Percentiles rank a stretch among this genome's conserved stretches.
phyloP scores from a whole-genome alignment of 495 filamentous ascomycete genomes.

The Chaetomium cochliodes region DNA sequence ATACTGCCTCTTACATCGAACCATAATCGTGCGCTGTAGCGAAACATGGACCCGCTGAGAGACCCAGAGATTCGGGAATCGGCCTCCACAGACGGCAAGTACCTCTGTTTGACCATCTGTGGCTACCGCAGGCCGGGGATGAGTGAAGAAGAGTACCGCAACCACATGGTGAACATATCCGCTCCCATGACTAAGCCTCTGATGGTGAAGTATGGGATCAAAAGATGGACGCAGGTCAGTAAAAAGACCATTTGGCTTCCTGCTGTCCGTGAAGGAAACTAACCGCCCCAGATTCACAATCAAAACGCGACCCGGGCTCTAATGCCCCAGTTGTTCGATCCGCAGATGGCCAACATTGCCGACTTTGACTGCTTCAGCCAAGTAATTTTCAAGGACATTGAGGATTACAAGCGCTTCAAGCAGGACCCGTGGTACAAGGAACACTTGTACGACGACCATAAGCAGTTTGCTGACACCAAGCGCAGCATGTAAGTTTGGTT shows the following conservation, averaged over 20 bases:
- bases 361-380: conserved; percentile 50
- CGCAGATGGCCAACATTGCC: conserved; percentile 40
- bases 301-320: conserved; percentile 33
- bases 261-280: too few relatives aligned
- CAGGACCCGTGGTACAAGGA: conserved; percentile 42
- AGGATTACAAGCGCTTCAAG: conserved; percentile 42
- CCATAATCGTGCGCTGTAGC: not conserved
- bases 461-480: conserved; percentile 48
- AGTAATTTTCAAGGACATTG: conserved; percentile 40
- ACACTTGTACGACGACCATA: conserved; percentile 43
- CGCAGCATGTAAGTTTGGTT: not conserved
- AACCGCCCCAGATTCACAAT: conserved; percentile 42
- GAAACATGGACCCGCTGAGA: not conserved
- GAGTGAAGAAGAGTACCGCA: conserved; percentile 49
- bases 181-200: conserved; percentile 45
- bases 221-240: conserved; percentile 37
- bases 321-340: conserved; percentile 43
- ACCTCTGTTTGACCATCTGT: conserved; percentile 48
- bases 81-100: not conserved
- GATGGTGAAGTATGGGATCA: conserved; percentile 49
- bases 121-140: conserved; percentile 52
- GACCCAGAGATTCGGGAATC: not conserved
- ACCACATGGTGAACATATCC: conserved; percentile 49
- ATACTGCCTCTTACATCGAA: too few relatives aligned
- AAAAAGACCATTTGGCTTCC: too few relatives aligned